Evolutionary conservation across 371 early-diverging fungal species (phyloP).

Genomic region (Mortierella sp.): DNA sequence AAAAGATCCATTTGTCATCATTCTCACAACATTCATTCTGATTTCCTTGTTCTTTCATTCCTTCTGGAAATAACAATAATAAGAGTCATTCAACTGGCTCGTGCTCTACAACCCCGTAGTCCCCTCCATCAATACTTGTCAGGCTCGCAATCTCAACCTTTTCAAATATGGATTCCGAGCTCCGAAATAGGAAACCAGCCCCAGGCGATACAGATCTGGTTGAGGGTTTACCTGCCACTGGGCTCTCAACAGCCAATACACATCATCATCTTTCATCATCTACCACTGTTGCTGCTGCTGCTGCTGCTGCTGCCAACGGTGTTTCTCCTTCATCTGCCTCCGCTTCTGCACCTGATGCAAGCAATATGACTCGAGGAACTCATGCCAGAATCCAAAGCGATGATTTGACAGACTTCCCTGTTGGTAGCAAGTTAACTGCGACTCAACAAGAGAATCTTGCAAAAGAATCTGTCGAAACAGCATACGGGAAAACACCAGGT

Average conservation of each 20-base stretch:
- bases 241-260: conserved; percentile 43
- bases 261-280: conserved; percentile 14
- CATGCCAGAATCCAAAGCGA: conserved; percentile 23
- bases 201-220: conserved; percentile 8
- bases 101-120: not conserved
- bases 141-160: not conserved
- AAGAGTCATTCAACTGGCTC: conserved; percentile 43
- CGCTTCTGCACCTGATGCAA: not conserved
- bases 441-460: conserved; percentile 31
- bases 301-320: not conserved
- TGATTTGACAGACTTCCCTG: conserved; percentile 26
- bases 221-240: conserved; percentile 5
- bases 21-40: conserved; percentile 1
- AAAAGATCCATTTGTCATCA: too few relatives aligned
- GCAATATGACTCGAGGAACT: not conserved
- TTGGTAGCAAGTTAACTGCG: conserved; percentile 18
- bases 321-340: too few relatives aligned
- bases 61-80: not conserved
- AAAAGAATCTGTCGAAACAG: conserved; percentile 25
- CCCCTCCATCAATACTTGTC: not conserved
- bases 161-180: conserved; percentile 40
- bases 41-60: not conserved
- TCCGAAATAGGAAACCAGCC: conserved; percentile 37
- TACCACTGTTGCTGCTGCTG: not conserved
- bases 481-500: conserved; percentile 72